A percentile compares a stretch with the other conserved stretches of the same genome.
phyloP scores from a whole-genome alignment of 768 basidiomycete species.

The Amanita muscaria region DNA sequence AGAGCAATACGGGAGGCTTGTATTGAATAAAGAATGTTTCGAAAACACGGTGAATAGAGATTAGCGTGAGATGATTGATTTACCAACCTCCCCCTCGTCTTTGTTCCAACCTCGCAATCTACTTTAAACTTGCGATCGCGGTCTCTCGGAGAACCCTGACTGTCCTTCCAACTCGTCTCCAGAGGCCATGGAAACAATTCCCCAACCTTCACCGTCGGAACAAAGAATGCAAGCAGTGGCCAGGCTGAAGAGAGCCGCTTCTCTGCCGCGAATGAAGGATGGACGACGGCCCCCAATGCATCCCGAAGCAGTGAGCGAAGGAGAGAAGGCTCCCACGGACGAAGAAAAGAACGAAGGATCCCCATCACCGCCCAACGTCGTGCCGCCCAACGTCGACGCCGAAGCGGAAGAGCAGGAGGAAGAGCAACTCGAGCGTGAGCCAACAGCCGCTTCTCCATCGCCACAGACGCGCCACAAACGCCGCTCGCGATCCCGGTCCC shows the following conservation, averaged over 20 bases:
- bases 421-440: slow-evolving; percentile 27
- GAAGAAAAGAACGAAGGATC: slow-evolving; percentile 27
- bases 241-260: slow-evolving; percentile 86
- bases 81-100: too few relatives aligned
- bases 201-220: slow-evolving; percentile 47
- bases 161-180: too few relatives aligned
- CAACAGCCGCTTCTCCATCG: slow-evolving; percentile 35
- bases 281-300: slow-evolving; percentile 85
- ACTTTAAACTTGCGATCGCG: too few relatives aligned
- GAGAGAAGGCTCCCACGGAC: slow-evolving; percentile 43
- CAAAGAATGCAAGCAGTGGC: slow-evolving; percentile 85
- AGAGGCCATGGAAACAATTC: slow-evolving; percentile 40
- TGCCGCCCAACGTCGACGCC: neutral
- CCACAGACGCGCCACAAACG: slow-evolving; percentile 48
- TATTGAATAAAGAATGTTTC: slow-evolving; percentile 10
- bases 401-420: slow-evolving; percentile 17
- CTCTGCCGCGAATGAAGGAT: slow-evolving; percentile 85
- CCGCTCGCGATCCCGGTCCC: slow-evolving; percentile 68
- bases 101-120: too few relatives aligned
- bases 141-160: too few relatives aligned
- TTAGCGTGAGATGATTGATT: slow-evolving; percentile 7
- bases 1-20: slow-evolving; percentile 20
- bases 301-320: slow-evolving; percentile 73
- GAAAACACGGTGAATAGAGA: slow-evolving; percentile 6
- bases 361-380: neutral